These are phyloP conservation scores for Nitzschia sp. DNA, from an alignment of 108 stramenopile genomes.

Conservation along the genomic window DNA sequence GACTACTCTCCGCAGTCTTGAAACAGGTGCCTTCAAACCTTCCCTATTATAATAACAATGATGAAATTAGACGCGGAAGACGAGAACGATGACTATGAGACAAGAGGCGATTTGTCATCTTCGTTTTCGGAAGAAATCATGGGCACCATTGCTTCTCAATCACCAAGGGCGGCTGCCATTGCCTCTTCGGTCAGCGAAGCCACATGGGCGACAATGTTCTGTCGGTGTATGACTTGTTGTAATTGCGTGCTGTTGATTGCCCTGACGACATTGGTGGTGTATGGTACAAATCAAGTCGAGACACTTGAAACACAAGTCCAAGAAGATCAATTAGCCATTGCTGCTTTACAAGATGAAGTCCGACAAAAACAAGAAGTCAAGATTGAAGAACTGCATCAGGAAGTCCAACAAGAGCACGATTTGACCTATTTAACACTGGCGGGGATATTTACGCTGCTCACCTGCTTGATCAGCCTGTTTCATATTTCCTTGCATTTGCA, in stretches of 20 bases:
- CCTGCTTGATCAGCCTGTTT: conserved; percentile 75
- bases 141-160: neutral
- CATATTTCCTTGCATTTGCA: conserved; percentile 80
- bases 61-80: neutral
- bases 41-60: too few relatives aligned
- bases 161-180: neutral
- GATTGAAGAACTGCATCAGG: conserved; percentile 42
- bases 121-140: neutral
- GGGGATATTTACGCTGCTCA: conserved; percentile 80
- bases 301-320: conserved; percentile 16
- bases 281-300: conserved; percentile 1
- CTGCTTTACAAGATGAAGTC: conserved; percentile 30
- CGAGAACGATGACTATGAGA: too few relatives aligned
- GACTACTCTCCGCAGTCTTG: too few relatives aligned
- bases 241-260: conserved; percentile 1
- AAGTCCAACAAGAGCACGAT: conserved; percentile 48
- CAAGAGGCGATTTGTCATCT: neutral
- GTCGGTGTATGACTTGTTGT: conserved; percentile 12
- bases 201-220: neutral
- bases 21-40: too few relatives aligned
- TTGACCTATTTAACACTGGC: conserved; percentile 68
- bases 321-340: conserved; percentile 30
- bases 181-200: neutral
- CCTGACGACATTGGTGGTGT: neutral
- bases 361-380: conserved; percentile 37